Percentiles rank a stretch among this genome's conserved stretches.
phyloP scores from a whole-genome alignment of 2,329 filamentous ascomycete species.

The Colletotrichum musae region DNA sequence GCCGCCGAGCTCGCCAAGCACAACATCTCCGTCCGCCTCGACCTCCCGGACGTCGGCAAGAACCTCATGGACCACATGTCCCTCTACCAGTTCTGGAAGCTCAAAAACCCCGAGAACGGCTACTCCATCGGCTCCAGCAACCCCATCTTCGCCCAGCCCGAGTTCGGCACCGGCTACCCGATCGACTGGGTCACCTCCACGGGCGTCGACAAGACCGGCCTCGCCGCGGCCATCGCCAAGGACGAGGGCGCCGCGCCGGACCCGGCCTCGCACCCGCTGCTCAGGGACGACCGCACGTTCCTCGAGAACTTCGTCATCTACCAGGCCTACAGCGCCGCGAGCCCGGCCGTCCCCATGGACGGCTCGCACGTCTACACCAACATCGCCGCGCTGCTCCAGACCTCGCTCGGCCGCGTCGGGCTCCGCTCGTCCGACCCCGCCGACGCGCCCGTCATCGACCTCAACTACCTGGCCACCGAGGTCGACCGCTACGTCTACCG shows the following conservation, averaged over 20 bases:
- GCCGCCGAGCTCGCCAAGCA: slow-evolving; percentile 57
- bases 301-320: slow-evolving; percentile 47
- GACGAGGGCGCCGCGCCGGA: slow-evolving; percentile 52
- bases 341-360: slow-evolving; percentile 26
- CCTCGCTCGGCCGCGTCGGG: slow-evolving; percentile 48
- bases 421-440: slow-evolving; percentile 41
- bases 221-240: slow-evolving; percentile 50
- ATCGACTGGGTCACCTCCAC: slow-evolving; percentile 55
- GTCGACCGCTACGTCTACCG: slow-evolving; percentile 49
- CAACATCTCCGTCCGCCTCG: slow-evolving; percentile 57
- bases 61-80: slow-evolving; percentile 67
- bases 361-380: slow-evolving; percentile 41
- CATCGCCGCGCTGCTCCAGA: slow-evolving; percentile 45
- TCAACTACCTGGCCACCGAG: slow-evolving; percentile 50
- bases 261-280: slow-evolving; percentile 51
- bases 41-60: slow-evolving; percentile 64
- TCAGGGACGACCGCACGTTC: slow-evolving; percentile 46
- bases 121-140: slow-evolving; percentile 52
- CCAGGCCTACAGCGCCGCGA: slow-evolving; percentile 25
- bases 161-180: slow-evolving; percentile 54
- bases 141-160: slow-evolving; percentile 51
- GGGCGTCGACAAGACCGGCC: slow-evolving; percentile 46
- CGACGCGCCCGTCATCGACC: slow-evolving; percentile 46
- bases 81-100: slow-evolving; percentile 47
- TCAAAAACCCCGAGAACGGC: slow-evolving; percentile 51